Base-by-base conservation (phyloP, 176 grass and related monocot genomes). In the Alopecurus myosuroides region DNA sequence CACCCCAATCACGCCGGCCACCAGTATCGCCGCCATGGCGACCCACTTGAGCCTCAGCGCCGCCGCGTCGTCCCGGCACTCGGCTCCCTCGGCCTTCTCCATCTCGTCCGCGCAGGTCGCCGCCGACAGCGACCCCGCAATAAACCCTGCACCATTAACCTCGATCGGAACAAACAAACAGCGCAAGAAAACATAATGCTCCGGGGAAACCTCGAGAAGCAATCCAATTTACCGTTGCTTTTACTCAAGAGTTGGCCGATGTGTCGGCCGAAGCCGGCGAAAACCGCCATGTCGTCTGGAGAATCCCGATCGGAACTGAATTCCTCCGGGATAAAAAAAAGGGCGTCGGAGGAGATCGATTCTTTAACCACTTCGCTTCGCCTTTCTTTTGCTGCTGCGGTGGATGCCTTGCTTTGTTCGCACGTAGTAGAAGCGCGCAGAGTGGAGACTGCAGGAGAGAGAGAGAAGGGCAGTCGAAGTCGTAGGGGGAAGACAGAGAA, bases 1-100 rank as follows among this genome's bases (percentile, higher is more conserved):
- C 4, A 95, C 89, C 0, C 95, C 95, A 5, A 86, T 14, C 20
- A 88, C 83, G 7, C 93, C 93, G 4, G 86, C 81, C 35, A 90
- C 51, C 17, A 98, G 71, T 7, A 95, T 95, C 25, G 76, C 50
- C 6, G 57, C 82, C 84, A 95, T 95, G 37, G 95, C 95, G 28
- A 52, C 26, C 64, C 50, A 22, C 70, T 98, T 95, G 41, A 98
- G 91, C 80, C 58, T 29, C 30, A 93, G 46, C 77, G 87, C 86
- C 33, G 85, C 83, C 57, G 70, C 83, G 51, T 88, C 76, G 82
- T 88, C 88, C 17, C 51, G 79, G 82, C 95, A 98, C 22, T 10
- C 85, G 3, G 46, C 70, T 1, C 70, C 65, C 22, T 65, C 80
- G 33, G 85, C 85, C 63, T 70, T 33, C 80, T 23, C 63, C 77